Evolutionary conservation across 2,329 filamentous ascomycete genomes (phyloP), one percentile per base, ranked within the genome.

Genomic region (Thielaviopsis musarum): DNA sequence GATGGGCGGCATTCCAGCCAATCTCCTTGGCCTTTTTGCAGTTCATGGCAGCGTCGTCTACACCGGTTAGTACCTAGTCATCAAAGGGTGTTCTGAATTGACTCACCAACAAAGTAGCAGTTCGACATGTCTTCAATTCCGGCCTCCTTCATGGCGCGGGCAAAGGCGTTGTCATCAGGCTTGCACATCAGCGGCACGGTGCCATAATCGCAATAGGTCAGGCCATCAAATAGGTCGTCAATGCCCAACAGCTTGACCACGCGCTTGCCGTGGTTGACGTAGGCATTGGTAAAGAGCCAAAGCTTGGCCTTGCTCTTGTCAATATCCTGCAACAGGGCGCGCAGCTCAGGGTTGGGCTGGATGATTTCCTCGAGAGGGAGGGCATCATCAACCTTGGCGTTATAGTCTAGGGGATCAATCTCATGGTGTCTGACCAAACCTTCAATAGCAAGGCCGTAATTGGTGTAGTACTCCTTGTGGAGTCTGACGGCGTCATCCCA

Each of bases 241-340:
- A 98, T 76, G 1, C 80, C 84, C 1, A 98, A 76, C 21, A 98
- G 74, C 62, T 78, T 82, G 13, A 96, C 82, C 0, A 98, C 93
- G 51, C 90, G 75, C 67, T 81, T 84, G 34, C 83, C 93, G 67
- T 98, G 93, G 38, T 78, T 97, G 64, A 94, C 75, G 67, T 98
- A 96, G 22, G 94, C 93, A 68, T 98, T 98, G 1, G 94, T 98
- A 66, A 98, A 85, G 1, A 98, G 81, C 93, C 94, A 98, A 30
- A 90, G 75, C 64, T 83, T 89, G 64, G 96, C 87, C 69, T 94
- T 94, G 66, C 75, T 80, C 61, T 72, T 84, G 71, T 98, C 91
- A 58, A 98, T 83, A 64, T 91, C 87, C 69, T 85, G 76, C 5
- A 98, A 81, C 53, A 98, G 72, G 66, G 79, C 76, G 56, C 88